These are phyloP conservation scores for Tetratostichococcus sp. DNA, from an alignment of 139 green algal genomes.

Conservation along the genomic window DNA sequence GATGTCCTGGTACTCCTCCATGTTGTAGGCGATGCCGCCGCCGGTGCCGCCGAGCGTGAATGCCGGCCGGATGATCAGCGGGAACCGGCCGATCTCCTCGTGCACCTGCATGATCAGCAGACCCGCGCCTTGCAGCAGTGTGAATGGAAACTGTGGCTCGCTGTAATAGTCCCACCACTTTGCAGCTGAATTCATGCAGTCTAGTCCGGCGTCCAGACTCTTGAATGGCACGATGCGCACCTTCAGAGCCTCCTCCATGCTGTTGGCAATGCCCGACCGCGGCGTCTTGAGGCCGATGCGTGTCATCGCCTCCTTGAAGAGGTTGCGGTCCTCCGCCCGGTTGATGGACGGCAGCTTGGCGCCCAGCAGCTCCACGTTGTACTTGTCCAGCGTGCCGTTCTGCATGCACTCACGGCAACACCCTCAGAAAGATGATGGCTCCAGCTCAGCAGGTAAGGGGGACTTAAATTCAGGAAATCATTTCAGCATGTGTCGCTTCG, in stretches of 20 bases:
- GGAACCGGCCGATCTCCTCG: conserved; percentile 78
- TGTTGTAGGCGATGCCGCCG: conserved; percentile 98
- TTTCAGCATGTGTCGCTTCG: too few species aligned
- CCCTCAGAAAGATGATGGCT: not conserved
- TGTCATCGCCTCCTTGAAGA: conserved; percentile 93
- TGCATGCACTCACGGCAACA: too few species aligned
- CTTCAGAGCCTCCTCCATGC: conserved; percentile 48
- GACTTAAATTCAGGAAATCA: too few species aligned
- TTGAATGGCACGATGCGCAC: not conserved
- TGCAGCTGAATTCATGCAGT: too few species aligned
- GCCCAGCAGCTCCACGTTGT: conserved; percentile 95
- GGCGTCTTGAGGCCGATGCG: conserved; percentile 76
- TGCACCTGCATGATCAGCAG: conserved; percentile 15
- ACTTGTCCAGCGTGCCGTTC: conserved; percentile 83
- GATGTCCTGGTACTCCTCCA: conserved; percentile 92
- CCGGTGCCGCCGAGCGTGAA: conserved; percentile 97
- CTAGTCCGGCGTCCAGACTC: too few species aligned
- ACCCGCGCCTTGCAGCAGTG: not conserved
- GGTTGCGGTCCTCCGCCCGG: conserved; percentile 92
- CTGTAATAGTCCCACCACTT: too few species aligned
- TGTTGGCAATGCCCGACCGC: conserved; percentile 35
- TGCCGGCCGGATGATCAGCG: conserved; percentile 97
- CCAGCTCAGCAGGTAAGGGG: too few species aligned
- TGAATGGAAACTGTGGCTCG: conserved; percentile 2
- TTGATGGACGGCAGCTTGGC: conserved; percentile 98